Conservation (phyloP, 2,329 filamentous ascomycete species). For the Xylariomycetidae sp. region DNA sequence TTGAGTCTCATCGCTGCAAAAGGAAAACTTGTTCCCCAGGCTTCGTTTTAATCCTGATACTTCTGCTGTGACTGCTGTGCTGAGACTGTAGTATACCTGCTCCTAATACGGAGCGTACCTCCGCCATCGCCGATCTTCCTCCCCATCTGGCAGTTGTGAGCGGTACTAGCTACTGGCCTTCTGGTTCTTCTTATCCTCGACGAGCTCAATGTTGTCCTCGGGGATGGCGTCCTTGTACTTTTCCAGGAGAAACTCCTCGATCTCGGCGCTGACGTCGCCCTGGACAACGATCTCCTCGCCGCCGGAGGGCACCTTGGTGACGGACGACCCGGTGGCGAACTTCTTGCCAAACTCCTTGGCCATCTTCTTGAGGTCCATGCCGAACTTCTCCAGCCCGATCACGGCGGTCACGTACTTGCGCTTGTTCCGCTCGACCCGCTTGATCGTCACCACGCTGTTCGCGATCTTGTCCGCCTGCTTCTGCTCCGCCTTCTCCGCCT, state of each 20-base stretch:
- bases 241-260: conserved; percentile 84
- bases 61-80: conserved; percentile 10
- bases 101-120: too few species aligned
- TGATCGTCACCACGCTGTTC: conserved; percentile 78
- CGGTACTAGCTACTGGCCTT: too few species aligned
- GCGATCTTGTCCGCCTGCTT: conserved; percentile 79
- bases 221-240: conserved; percentile 81
- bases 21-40: conserved; percentile 9
- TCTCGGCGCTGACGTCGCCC: conserved; percentile 91
- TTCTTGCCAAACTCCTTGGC: conserved; percentile 98
- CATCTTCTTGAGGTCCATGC: conserved; percentile 89
- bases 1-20: too few species aligned
- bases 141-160: conserved; percentile 11
- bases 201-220: conserved; percentile 88
- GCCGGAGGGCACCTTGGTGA: conserved; percentile 80
- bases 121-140: too few species aligned
- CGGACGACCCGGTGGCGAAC: conserved; percentile 88
- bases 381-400: conserved; percentile 84
- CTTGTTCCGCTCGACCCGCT: conserved; percentile 97
- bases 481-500: conserved; percentile 80
- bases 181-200: conserved; percentile 97
- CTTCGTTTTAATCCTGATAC: conserved; percentile 8
- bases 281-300: conserved; percentile 97
- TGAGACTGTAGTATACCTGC: too few species aligned
- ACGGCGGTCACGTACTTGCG: conserved; percentile 93